Percentiles rank a stretch among this genome's conserved stretches.
These are phyloP conservation scores for Neonectria coccinea DNA, from an alignment of 2,329 filamentous ascomycete species.

Conservation along the genomic window DNA sequence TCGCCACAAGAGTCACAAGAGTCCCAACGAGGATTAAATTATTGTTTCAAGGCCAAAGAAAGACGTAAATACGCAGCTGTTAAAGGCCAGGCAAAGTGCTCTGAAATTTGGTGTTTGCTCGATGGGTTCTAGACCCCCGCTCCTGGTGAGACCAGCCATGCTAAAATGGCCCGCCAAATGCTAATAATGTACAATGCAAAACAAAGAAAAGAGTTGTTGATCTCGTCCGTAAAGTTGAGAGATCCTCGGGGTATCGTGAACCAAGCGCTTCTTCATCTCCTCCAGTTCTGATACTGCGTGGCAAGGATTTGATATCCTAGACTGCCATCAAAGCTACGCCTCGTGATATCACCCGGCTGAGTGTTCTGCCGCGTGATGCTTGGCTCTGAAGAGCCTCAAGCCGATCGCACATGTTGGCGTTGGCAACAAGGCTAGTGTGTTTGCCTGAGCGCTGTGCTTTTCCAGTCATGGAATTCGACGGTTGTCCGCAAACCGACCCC, in stretches of 20 bases:
- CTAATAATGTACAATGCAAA: constrained; percentile 6
- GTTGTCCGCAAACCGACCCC: not conserved
- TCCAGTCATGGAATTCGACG: not conserved
- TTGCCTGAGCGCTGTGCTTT: not conserved
- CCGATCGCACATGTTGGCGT: not conserved
- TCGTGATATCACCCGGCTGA: constrained; percentile 27
- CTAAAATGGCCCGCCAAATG: not conserved
- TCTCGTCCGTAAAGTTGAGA: not conserved
- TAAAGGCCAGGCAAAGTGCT: constrained; percentile 19
- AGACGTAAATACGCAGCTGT: constrained; percentile 8
- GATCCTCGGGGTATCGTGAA: constrained; percentile 9
- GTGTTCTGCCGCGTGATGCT: constrained; percentile 19
- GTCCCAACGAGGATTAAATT: not conserved
- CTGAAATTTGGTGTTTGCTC: constrained; percentile 6
- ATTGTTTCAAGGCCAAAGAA: not conserved
- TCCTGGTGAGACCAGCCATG: not conserved
- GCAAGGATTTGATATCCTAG: constrained; percentile 23
- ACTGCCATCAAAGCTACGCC: constrained; percentile 29
- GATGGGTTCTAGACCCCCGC: not conserved
- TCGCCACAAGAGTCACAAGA: not conserved
- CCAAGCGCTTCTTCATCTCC: constrained; percentile 13
- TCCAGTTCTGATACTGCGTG: constrained; percentile 3
- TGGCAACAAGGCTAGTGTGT: not conserved
- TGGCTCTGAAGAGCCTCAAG: constrained; percentile 17
- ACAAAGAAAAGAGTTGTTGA: constrained; percentile 17